These are phyloP conservation scores for Ogataea chonburiensis DNA, from an alignment of 805 yeast genomes.

Conservation along the genomic window DNA sequence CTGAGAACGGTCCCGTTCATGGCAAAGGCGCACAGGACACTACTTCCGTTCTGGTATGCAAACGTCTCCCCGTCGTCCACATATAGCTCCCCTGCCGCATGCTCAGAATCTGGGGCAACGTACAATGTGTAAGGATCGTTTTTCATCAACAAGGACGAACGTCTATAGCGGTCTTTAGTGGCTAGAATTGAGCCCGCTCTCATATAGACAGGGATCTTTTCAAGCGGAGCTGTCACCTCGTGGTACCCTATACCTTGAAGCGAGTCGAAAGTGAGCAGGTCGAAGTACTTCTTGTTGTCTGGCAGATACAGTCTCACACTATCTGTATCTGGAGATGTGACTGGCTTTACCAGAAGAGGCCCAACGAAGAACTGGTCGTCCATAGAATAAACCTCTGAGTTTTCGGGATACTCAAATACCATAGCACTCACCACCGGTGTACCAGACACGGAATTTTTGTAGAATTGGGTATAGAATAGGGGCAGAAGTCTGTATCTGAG, in stretches of 20 bases:
- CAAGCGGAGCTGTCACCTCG: slow-evolving; percentile 44
- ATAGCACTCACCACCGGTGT: slow-evolving; percentile 71
- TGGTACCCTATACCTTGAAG: slow-evolving; percentile 40
- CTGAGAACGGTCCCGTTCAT: slow-evolving; percentile 36
- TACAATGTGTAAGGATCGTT: slow-evolving; percentile 79
- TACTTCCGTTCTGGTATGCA: slow-evolving; percentile 53
- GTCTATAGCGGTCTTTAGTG: slow-evolving; percentile 69
- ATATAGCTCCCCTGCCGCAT: slow-evolving; percentile 57
- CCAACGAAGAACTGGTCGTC: slow-evolving; percentile 88
- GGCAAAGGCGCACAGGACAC: slow-evolving; percentile 41
- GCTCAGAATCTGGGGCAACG: slow-evolving; percentile 51
- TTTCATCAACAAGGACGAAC: slow-evolving; percentile 73
- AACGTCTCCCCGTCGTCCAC: slow-evolving; percentile 84
- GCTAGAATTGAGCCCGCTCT: slow-evolving; percentile 79
- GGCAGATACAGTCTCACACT: slow-evolving; percentile 51
- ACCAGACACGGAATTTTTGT: slow-evolving; percentile 59
- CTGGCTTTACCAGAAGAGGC: slow-evolving; percentile 72
- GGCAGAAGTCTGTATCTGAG: slow-evolving; percentile 80
- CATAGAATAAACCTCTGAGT: slow-evolving; percentile 48
- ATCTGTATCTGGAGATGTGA: slow-evolving; percentile 52
- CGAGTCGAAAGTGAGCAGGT: slow-evolving; percentile 40
- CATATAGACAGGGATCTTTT: slow-evolving; percentile 66
- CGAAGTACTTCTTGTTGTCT: slow-evolving; percentile 54
- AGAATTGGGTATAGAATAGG: slow-evolving; percentile 74
- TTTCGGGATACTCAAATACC: slow-evolving; percentile 53